A percentile compares a stretch with the other conserved stretches of the same genome.
Evolutionary conservation across 768 basidiomycete species (phyloP).

Genomic region (Boletus edulis): DNA sequence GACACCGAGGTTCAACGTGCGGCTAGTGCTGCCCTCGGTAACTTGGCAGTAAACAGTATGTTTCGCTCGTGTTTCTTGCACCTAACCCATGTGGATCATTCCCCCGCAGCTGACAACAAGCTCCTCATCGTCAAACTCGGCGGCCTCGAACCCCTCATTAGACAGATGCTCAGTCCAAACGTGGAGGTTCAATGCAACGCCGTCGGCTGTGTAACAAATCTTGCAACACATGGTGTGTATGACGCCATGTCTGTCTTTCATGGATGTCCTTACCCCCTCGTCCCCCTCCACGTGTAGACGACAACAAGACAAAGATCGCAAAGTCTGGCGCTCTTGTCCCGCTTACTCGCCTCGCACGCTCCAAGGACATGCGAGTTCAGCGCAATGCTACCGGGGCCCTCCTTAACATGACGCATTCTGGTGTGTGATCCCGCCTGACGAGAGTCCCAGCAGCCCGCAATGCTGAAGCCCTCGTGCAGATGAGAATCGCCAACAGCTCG

Average conservation of each 20-base stretch:
- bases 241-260: background rate
- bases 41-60: conserved; percentile 97
- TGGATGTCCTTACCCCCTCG: conserved; percentile 6
- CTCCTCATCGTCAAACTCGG: conserved; percentile 97
- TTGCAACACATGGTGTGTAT: conserved; percentile 90
- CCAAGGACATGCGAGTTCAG: conserved; percentile 99
- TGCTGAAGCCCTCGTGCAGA: conserved; percentile 45
- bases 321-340: conserved; percentile 99
- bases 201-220: conserved; percentile 97
- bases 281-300: conserved; percentile 53
- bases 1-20: conserved; percentile 99
- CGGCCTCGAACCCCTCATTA: conserved; percentile 94
- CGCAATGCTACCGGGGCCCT: conserved; percentile 97
- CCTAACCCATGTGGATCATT: conserved; percentile 8
- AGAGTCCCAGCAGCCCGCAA: background rate
- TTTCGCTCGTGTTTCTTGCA: conserved; percentile 24
- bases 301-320: conserved; percentile 99
- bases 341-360: conserved; percentile 90
- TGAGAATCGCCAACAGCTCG: conserved; percentile 97
- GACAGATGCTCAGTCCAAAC: conserved; percentile 98
- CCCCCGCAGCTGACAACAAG: conserved; percentile 87
- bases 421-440: conserved; percentile 40
- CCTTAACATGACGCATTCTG: conserved; percentile 99
- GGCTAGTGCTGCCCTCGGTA: conserved; percentile 95
- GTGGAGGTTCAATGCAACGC: conserved; percentile 99